phyloP scores from a whole-genome alignment of 495 filamentous ascomycete species.

The Xylaria grammica region DNA sequence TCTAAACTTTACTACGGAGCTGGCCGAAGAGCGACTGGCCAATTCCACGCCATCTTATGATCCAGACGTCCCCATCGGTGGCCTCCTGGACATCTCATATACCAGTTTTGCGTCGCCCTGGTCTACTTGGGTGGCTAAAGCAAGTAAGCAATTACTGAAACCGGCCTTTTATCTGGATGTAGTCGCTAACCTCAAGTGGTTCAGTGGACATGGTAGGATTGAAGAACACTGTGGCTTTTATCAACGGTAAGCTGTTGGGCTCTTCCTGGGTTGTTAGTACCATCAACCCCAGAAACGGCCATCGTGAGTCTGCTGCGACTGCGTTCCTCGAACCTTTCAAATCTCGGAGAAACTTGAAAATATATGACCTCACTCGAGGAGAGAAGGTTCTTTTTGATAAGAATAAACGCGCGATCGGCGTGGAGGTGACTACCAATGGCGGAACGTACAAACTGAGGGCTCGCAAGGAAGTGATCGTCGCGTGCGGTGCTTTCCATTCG shows the following conservation, averaged over 20 bases:
- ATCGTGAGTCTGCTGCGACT: neutral
- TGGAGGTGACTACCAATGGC: conserved; percentile 6
- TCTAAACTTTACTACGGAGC: neutral
- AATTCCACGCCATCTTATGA: conserved; percentile 6
- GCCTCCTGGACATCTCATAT: neutral
- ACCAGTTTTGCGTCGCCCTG: conserved; percentile 1
- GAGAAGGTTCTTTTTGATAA: conserved; percentile 22
- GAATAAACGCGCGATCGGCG: conserved; percentile 20
- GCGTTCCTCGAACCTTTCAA: neutral
- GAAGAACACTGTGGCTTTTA: neutral
- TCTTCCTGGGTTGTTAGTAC: neutral
- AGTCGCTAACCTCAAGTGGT: neutral
- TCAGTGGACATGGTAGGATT: neutral
- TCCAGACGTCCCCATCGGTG: neutral
- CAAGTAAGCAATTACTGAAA: neutral
- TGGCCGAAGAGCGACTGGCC: neutral
- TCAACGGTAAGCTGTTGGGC: neutral
- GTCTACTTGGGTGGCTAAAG: conserved; percentile 4
- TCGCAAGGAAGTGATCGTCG: conserved; percentile 53
- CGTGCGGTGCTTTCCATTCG: conserved; percentile 49
- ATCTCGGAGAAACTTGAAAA: conserved; percentile 8
- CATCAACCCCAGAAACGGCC: conserved; percentile 3
- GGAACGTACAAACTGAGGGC: conserved; percentile 28
- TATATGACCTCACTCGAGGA: conserved; percentile 18
- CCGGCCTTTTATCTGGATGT: neutral